Evolutionary conservation across 257 asterid species (phyloP), one percentile per base, ranked within the genome.

Genomic region (Verbascum thapsus): DNA sequence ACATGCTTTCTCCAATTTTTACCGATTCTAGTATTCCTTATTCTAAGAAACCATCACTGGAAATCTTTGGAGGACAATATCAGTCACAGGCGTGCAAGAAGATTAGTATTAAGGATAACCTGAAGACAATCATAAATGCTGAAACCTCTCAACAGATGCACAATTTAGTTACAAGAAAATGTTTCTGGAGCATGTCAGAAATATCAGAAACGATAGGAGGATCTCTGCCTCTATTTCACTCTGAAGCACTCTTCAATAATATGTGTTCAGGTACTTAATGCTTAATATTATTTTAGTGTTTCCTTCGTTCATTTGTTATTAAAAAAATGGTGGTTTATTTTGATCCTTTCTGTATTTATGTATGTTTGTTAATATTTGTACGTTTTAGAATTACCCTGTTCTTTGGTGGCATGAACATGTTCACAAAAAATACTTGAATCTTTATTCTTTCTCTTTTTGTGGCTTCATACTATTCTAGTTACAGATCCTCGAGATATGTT

Each of bases 151-250:
- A 44, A 59, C 67, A 61, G 73, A 71, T 45, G 54, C 52, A 42
- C 63, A 59, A 73, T 49, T 76, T 54, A 37, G 75, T 68, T 62
- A 41, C 74, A 52, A 63, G 62, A 54, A 37, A 64, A 66, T 67
- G 72, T 72, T 85, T 82, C 50, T 84, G 82, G 89, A 89, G 90
- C 80, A 74, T 92, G 79, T 68, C 84, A 63, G 91, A 83, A 71
- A 78, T 87, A 66, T 86, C 88, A 8, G 91, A 84, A 72, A 68
- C 65, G 68, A 74, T 87, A 35, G 94, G 96, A 67, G 99, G 99
- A 74, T 63, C 88, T 56, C 68, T 89, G 62, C 82, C 94, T 58
- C 75, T 80, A 58, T 86, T 82, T 76, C 99, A 87, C 67, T 95
- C 99, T 2, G 91, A 80, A 81, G 85, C 95, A 32, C 85, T 92